These are phyloP conservation scores for Tetrahymena thermophila DNA, from an alignment of 73 alveolate genomes.

Conservation along the genomic window DNA sequence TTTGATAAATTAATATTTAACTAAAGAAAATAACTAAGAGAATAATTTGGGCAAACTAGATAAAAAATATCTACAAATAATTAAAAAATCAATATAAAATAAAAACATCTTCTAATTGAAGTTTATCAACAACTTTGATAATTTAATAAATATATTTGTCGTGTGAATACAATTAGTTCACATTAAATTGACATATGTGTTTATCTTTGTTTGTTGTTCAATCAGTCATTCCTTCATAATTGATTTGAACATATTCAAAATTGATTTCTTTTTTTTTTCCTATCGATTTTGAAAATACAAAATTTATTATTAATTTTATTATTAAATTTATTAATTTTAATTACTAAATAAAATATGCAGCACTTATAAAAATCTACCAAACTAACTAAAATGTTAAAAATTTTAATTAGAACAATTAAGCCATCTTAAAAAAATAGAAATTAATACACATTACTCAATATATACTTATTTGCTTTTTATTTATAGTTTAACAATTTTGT, in stretches of 20 bases:
- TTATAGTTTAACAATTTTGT: too few species aligned
- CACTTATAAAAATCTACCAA: too few species aligned
- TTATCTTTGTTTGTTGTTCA: background rate
- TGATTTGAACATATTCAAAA: background rate
- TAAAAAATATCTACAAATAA: background rate
- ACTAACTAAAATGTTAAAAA: too few species aligned
- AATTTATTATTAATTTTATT: too few species aligned
- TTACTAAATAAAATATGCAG: too few species aligned
- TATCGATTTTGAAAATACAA: background rate
- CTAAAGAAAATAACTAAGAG: background rate
- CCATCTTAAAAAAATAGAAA: too few species aligned
- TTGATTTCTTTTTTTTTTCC: background rate
- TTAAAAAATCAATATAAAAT: background rate
- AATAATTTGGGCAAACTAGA: background rate
- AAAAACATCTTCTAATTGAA: background rate
- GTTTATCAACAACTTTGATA: background rate
- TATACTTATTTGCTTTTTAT: too few species aligned
- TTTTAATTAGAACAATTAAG: too few species aligned
- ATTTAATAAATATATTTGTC: background rate
- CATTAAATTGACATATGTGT: background rate
- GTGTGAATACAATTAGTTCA: background rate
- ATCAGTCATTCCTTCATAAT: background rate
- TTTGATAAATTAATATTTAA: background rate
- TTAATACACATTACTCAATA: too few species aligned
- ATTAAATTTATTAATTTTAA: too few species aligned